These are phyloP conservation scores for Boletus coccyginus DNA, from an alignment of 768 basidiomycete species.

Conservation along the genomic window DNA sequence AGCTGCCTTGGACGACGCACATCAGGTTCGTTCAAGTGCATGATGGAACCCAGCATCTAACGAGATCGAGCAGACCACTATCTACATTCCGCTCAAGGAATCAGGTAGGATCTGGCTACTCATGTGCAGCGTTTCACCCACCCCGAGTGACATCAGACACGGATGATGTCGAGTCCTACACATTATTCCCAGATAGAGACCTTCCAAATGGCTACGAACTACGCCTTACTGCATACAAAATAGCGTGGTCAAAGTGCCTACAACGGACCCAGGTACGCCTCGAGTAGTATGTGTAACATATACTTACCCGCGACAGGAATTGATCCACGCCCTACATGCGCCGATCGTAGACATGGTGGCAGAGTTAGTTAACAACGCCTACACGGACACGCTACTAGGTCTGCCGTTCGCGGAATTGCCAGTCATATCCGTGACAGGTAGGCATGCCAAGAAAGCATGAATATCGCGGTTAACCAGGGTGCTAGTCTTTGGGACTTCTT, in stretches of 20 bases:
- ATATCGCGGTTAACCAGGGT: background rate
- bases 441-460: constrained; percentile 9
- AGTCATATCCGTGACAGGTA: constrained; percentile 55
- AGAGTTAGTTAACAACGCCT: constrained; percentile 42
- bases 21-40: constrained; percentile 23
- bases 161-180: constrained; percentile 18
- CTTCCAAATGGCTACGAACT: constrained; percentile 33
- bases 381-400: constrained; percentile 46
- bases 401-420: constrained; percentile 63
- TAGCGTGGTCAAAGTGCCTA: constrained; percentile 60
- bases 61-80: constrained; percentile 20
- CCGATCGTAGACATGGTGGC: constrained; percentile 47
- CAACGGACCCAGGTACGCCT: constrained; percentile 51
- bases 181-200: constrained; percentile 31
- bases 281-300: background rate
- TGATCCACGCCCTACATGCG: constrained; percentile 46
- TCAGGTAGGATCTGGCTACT: constrained; percentile 17
- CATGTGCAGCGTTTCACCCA: background rate
- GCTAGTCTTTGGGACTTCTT: constrained; percentile 45
- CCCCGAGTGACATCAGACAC: constrained; percentile 9
- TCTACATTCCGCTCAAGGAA: constrained; percentile 28
- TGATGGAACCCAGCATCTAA: constrained; percentile 1
- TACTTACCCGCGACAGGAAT: constrained; percentile 33
- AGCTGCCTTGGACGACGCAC: constrained; percentile 20
- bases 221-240: constrained; percentile 52